Conservation (phyloP, 2,329 filamentous ascomycete genomes). For the Helminthosporium solani region DNA sequence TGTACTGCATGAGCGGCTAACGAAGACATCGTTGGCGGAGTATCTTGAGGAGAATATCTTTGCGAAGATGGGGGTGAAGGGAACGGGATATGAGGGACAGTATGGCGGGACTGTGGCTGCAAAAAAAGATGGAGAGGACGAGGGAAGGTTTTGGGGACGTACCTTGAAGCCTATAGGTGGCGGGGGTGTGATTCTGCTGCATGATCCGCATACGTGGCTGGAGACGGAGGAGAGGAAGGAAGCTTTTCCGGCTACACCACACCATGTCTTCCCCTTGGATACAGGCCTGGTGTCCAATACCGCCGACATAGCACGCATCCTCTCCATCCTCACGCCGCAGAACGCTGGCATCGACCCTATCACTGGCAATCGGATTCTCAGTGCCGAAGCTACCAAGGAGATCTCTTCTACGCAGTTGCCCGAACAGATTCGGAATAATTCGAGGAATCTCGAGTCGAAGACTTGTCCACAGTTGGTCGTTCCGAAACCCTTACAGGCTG, state of each 20-base stretch:
- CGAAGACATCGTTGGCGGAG: conserved; percentile 37
- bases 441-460: conserved; percentile 23
- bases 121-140: conserved; percentile 21
- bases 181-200: conserved; percentile 10
- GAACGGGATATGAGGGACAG: conserved; percentile 16
- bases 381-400: conserved; percentile 8
- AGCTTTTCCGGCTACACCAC: conserved; percentile 16
- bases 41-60: conserved; percentile 24
- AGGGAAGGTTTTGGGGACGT: neutral
- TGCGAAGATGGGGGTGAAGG: conserved; percentile 12
- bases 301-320: conserved; percentile 15
- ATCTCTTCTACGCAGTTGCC: conserved; percentile 18
- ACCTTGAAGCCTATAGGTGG: conserved; percentile 53
- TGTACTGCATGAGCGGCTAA: conserved; percentile 47
- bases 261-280: conserved; percentile 19
- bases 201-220: conserved; percentile 7
- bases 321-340: conserved; percentile 17
- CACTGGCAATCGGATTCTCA: conserved; percentile 13
- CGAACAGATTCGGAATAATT: conserved; percentile 13
- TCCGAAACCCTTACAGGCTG: conserved; percentile 48
- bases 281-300: conserved; percentile 20
- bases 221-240: conserved; percentile 7
- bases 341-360: conserved; percentile 21
- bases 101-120: conserved; percentile 40
- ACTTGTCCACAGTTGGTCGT: conserved; percentile 48